Evolutionary conservation across 495 filamentous ascomycete genomes (phyloP).

Genomic region (Aspergillus saccharolyticus): DNA sequence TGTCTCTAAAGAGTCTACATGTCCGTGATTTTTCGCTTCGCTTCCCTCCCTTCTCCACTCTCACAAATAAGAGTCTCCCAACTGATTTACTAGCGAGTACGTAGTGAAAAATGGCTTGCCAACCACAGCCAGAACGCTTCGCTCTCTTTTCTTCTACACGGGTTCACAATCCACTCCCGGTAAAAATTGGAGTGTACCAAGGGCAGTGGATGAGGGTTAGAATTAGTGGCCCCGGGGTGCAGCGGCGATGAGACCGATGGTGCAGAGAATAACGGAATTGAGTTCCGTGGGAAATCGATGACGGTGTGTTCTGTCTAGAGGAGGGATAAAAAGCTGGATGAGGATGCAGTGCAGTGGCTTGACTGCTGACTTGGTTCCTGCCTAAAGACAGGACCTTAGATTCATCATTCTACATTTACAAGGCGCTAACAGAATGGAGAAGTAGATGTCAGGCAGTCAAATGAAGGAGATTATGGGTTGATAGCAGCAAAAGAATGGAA

Average conservation of each 20-base stretch:
- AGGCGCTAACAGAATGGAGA: not conserved
- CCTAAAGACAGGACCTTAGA: not conserved
- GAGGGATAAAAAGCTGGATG: too few relatives aligned
- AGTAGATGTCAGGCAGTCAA: not conserved
- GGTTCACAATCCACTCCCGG: not conserved
- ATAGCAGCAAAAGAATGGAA: not conserved
- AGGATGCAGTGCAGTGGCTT: too few relatives aligned
- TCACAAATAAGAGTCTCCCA: not conserved
- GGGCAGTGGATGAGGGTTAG: too few relatives aligned
- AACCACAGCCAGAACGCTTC: too few relatives aligned
- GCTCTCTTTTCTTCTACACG: too few relatives aligned
- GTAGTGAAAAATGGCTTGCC: too few relatives aligned
- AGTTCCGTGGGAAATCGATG: conserved; percentile 2
- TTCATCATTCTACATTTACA: not conserved
- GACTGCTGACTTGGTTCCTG: not conserved
- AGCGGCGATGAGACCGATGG: not conserved
- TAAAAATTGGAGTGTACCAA: not conserved
- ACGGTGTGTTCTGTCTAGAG: too few relatives aligned
- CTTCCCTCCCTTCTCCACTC: not conserved
- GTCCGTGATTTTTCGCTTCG: too few relatives aligned
- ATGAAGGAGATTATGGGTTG: not conserved
- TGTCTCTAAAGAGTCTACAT: too few relatives aligned
- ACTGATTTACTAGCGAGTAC: not conserved
- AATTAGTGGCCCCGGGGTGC: not conserved
- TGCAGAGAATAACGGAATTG: not conserved